Conservation (phyloP, 129 eudicot genomes). For the Chrysanthemum lavandulifolium region DNA sequence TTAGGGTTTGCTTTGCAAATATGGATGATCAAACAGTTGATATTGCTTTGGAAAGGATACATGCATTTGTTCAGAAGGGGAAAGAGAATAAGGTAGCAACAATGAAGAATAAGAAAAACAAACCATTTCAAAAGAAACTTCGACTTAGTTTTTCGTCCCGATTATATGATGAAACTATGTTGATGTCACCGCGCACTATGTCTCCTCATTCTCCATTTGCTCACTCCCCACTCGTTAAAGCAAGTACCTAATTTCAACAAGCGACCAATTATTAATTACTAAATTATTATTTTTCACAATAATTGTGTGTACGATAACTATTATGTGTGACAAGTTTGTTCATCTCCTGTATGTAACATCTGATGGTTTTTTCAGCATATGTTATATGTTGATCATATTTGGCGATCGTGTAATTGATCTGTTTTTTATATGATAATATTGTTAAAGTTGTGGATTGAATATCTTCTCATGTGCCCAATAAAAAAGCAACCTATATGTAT, state of each 20-base stretch:
- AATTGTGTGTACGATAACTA: conserved; percentile 19
- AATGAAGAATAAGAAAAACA: conserved; percentile 25
- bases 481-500: too few species aligned
- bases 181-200: conserved; percentile 38
- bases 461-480: too few species aligned
- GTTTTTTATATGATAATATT: neutral
- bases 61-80: conserved; percentile 38
- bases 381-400: conserved; percentile 25
- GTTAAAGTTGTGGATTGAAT: too few species aligned
- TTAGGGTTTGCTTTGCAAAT: conserved; percentile 87
- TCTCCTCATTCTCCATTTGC: conserved; percentile 74
- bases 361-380: conserved; percentile 23
- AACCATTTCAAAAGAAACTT: conserved; percentile 41
- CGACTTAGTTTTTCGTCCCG: conserved; percentile 48
- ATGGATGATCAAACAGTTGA: conserved; percentile 68
- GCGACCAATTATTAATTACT: neutral
- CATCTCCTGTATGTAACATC: conserved; percentile 20
- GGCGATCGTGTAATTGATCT: neutral
- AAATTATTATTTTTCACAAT: neutral
- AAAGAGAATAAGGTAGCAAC: conserved; percentile 2
- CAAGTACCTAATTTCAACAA: conserved; percentile 36
- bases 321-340: conserved; percentile 4
- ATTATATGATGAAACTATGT: conserved; percentile 33
- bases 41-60: conserved; percentile 56
- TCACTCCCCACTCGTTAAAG: conserved; percentile 61